Percentiles rank a stretch among this genome's conserved stretches.
Conservation (phyloP, 208 protist genomes). For the Wallacemonas rigidus region DNA sequence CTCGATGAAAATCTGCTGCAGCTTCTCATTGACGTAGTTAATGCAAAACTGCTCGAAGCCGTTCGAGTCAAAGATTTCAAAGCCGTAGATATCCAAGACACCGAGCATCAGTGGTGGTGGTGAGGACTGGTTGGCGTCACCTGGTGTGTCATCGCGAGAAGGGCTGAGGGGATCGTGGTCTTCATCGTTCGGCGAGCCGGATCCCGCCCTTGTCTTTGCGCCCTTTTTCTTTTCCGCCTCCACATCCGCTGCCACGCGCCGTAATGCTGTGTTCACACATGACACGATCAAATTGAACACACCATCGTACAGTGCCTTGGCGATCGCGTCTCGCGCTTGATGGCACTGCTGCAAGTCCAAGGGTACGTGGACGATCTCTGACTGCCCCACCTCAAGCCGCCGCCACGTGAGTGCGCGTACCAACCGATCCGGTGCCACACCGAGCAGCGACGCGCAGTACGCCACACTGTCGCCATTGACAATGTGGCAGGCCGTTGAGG, state of each 20-base stretch:
- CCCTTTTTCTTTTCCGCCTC: neutral
- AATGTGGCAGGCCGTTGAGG: constrained; percentile 4
- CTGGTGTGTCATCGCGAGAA: neutral
- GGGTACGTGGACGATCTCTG: constrained; percentile 66
- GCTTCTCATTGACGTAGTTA: constrained; percentile 99
- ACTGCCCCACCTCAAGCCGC: constrained; percentile 56
- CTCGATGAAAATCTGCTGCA: constrained; percentile 99
- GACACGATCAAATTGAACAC: constrained; percentile 97
- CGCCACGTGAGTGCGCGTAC: constrained; percentile 69
- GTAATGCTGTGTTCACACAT: constrained; percentile 93
- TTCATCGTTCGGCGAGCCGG: neutral
- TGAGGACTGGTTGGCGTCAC: constrained; percentile 15
- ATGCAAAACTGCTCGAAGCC: constrained; percentile 99
- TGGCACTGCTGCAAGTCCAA: constrained; percentile 78
- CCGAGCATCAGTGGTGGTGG: constrained; percentile 83
- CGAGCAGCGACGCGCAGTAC: constrained; percentile 62
- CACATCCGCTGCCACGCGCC: constrained; percentile 14
- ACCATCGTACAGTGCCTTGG: constrained; percentile 94
- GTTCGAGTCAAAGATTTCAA: constrained; percentile 97
- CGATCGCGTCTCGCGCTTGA: constrained; percentile 92
- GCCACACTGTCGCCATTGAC: constrained; percentile 37
- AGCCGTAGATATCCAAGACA: constrained; percentile 97
- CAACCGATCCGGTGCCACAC: constrained; percentile 44
- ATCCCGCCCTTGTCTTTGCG: neutral
- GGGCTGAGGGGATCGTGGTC: neutral